Percentiles rank a stretch among this genome's conserved stretches.
Conservation (phyloP, 768 basidiomycete species). For the Amanita polypyramis region DNA sequence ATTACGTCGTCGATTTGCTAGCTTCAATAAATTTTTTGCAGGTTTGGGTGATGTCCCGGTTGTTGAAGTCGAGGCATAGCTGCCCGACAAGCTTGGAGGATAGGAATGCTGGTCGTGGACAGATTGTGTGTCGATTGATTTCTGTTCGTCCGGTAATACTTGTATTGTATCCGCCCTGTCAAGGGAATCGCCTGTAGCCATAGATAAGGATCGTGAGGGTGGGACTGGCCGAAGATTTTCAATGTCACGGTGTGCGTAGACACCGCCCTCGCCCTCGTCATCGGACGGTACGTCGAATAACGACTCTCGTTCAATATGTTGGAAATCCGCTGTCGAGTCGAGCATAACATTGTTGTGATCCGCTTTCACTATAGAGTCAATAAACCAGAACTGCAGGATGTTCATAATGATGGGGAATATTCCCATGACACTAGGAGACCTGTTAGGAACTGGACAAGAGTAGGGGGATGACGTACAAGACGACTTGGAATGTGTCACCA, state of each 20-base stretch:
- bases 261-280: constrained; percentile 48
- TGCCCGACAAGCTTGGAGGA: constrained; percentile 45
- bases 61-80: constrained; percentile 26
- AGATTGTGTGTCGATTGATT: constrained; percentile 27
- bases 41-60: constrained; percentile 17
- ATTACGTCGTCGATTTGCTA: constrained; percentile 22
- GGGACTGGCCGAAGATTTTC: constrained; percentile 31
- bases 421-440: constrained; percentile 66
- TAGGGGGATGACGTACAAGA: constrained; percentile 49
- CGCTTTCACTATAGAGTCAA: constrained; percentile 87
- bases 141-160: constrained; percentile 27
- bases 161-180: constrained; percentile 6
- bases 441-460: not conserved
- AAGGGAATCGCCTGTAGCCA: constrained; percentile 9
- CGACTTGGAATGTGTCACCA: constrained; percentile 60
- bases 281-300: constrained; percentile 43
- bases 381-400: constrained; percentile 88
- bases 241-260: constrained; percentile 26
- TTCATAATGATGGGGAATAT: constrained; percentile 87
- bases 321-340: constrained; percentile 26
- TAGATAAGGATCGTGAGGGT: constrained; percentile 22
- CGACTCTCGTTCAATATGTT: constrained; percentile 44
- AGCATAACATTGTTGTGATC: constrained; percentile 24
- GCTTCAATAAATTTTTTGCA: constrained; percentile 25
- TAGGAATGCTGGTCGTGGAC: constrained; percentile 41